These are phyloP conservation scores for Acorus gramineus DNA, from an alignment of 106 monocot genomes.

Conservation along the genomic window DNA sequence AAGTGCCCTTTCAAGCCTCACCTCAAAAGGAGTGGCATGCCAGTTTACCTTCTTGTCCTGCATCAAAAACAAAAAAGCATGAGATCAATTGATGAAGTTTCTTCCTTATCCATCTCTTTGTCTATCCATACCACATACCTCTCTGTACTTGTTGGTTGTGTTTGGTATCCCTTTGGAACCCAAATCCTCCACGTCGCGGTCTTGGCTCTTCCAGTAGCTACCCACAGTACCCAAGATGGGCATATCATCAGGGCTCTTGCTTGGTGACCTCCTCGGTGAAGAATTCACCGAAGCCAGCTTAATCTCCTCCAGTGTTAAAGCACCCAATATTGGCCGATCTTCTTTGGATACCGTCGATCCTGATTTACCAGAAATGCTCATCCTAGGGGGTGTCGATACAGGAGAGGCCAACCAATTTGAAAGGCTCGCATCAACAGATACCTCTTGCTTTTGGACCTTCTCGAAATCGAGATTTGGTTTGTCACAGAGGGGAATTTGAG, in stretches of 20 bases:
- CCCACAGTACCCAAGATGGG: conserved; percentile 77
- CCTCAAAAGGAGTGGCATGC: conserved; percentile 63
- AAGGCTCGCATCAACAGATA: conserved; percentile 76
- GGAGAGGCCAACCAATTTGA: conserved; percentile 61
- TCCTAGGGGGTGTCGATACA: conserved; percentile 11
- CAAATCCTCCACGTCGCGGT: conserved; percentile 5
- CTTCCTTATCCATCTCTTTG: not conserved
- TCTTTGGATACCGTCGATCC: conserved; percentile 35
- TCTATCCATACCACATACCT: conserved; percentile 17
- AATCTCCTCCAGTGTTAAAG: conserved; percentile 68
- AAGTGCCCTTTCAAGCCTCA: conserved; percentile 45
- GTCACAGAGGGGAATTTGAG: not conserved
- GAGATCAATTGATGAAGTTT: not conserved
- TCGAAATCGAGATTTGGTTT: not conserved
- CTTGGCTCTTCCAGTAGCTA: conserved; percentile 51
- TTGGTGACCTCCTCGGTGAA: conserved; percentile 55
- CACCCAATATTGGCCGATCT: conserved; percentile 73
- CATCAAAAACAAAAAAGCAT: not conserved
- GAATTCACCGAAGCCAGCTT: conserved; percentile 29
- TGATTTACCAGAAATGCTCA: conserved; percentile 23
- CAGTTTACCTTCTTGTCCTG: conserved; percentile 62
- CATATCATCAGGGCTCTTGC: conserved; percentile 54
- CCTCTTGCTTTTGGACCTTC: conserved; percentile 23
- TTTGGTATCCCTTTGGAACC: conserved; percentile 51
- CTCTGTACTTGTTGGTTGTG: conserved; percentile 66